Conservation (phyloP, 192 early-diverging fungal genomes). For the Rhizophlyctis rosea region DNA sequence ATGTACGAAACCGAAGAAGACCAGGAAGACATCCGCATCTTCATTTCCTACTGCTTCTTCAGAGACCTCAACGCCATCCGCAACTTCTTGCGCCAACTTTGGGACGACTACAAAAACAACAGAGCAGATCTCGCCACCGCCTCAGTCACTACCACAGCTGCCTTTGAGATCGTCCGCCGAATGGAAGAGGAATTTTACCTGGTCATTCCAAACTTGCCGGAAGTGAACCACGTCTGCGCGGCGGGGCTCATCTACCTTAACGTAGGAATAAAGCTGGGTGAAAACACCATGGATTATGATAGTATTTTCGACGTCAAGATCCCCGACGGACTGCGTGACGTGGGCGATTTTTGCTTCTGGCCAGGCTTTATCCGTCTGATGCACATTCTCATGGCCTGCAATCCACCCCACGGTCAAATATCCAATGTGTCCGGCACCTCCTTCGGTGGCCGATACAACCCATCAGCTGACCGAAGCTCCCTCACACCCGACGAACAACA, state of each 20-base stretch:
- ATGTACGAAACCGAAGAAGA: slow-evolving; percentile 6
- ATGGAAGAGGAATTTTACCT: slow-evolving; percentile 12
- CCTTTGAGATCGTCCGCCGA: slow-evolving; percentile 5
- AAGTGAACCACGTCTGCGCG: too few species aligned
- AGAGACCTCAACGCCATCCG: slow-evolving; percentile 12
- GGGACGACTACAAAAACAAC: background rate
- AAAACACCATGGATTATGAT: background rate
- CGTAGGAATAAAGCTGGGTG: background rate
- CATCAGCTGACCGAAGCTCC: background rate
- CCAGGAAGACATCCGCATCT: background rate
- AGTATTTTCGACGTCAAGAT: background rate
- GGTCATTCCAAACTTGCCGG: too few species aligned
- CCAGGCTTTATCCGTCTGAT: background rate
- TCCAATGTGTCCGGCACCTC: too few species aligned
- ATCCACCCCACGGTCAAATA: too few species aligned
- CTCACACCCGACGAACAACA: background rate
- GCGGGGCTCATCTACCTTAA: background rate
- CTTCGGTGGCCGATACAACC: too few species aligned
- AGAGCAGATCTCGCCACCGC: slow-evolving; percentile 12
- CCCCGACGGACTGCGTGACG: slow-evolving; percentile 1
- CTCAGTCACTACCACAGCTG: slow-evolving; percentile 16
- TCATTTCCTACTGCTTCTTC: slow-evolving; percentile 10
- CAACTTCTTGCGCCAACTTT: slow-evolving; percentile 3
- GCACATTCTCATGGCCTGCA: background rate
- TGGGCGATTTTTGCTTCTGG: slow-evolving; percentile 2